Evolutionary conservation across 495 filamentous ascomycete species (phyloP).

Genomic region (Xylaria acuta): DNA sequence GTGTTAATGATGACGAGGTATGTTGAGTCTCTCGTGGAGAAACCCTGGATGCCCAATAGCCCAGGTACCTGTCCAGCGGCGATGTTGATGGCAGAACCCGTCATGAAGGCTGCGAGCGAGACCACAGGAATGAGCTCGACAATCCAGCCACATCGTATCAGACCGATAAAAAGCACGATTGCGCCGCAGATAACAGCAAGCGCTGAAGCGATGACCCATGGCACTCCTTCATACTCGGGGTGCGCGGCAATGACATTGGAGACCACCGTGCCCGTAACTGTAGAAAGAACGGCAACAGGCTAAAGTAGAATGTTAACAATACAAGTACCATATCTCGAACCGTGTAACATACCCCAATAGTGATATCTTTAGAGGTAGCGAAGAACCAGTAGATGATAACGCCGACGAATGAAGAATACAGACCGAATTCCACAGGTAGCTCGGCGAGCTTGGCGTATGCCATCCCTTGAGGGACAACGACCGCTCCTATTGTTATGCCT

Average conservation of each 20-base stretch:
- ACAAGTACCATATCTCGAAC: constrained; percentile 35
- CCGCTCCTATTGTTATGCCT: constrained; percentile 93
- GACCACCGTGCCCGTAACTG: constrained; percentile 83
- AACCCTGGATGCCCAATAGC: constrained; percentile 82
- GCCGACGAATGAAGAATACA: constrained; percentile 98
- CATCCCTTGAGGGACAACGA: constrained; percentile 98
- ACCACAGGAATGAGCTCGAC: constrained; percentile 95
- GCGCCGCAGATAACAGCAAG: constrained; percentile 80
- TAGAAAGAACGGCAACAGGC: constrained; percentile 97
- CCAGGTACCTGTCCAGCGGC: constrained; percentile 83
- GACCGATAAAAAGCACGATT: constrained; percentile 83
- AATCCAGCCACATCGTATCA: constrained; percentile 84
- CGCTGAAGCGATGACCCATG: constrained; percentile 71
- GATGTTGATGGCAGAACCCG: constrained; percentile 93
- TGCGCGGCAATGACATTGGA: constrained; percentile 58
- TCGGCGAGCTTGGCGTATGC: constrained; percentile 89
- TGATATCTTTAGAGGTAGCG: constrained; percentile 98
- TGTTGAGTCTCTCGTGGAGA: constrained; percentile 77
- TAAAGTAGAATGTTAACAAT: constrained; percentile 82
- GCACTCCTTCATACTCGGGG: constrained; percentile 56
- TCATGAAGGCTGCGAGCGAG: constrained; percentile 97
- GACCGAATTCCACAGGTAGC: constrained; percentile 78
- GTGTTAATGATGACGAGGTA: constrained; percentile 89
- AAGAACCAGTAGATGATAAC: constrained; percentile 98
- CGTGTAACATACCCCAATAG: constrained; percentile 81